Percentiles rank a stretch among this genome's conserved stretches.
These are phyloP conservation scores for Hypoxylon subgilvum DNA, from an alignment of 495 filamentous ascomycete genomes.

Conservation along the genomic window DNA sequence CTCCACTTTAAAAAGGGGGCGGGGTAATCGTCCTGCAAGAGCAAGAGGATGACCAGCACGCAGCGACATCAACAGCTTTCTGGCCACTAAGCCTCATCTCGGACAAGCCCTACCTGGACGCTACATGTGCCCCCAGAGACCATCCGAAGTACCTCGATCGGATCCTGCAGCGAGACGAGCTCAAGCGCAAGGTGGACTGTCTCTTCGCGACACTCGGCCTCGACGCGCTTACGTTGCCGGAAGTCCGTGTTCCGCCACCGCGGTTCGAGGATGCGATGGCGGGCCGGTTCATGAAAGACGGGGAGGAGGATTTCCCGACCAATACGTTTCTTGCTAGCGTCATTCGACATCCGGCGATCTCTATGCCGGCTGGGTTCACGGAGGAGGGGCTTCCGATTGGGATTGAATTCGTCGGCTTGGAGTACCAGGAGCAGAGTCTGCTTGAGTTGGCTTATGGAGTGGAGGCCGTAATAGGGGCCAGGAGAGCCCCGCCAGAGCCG, in stretches of 20 bases:
- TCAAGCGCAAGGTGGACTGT: slow-evolving; percentile 35
- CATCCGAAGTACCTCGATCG: slow-evolving; percentile 34
- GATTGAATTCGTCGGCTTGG: slow-evolving; percentile 34
- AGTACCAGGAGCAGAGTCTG: slow-evolving; percentile 36
- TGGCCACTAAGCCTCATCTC: slow-evolving; percentile 37
- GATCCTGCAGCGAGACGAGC: slow-evolving; percentile 23
- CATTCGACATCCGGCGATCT: slow-evolving; percentile 34
- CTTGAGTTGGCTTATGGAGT: slow-evolving; percentile 38
- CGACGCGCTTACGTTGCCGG: slow-evolving; percentile 38
- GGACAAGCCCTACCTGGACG: slow-evolving; percentile 24
- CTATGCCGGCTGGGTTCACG: slow-evolving; percentile 40
- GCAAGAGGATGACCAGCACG: slow-evolving; percentile 23
- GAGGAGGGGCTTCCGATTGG: slow-evolving; percentile 35
- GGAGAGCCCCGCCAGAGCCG: slow-evolving; percentile 7
- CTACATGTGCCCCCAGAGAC: slow-evolving; percentile 27
- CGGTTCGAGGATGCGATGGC: slow-evolving; percentile 28
- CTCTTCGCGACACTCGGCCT: slow-evolving; percentile 34
- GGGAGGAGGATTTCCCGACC: slow-evolving; percentile 32
- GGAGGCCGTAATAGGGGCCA: slow-evolving; percentile 16
- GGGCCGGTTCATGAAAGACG: slow-evolving; percentile 23
- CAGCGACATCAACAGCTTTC: slow-evolving; percentile 46
- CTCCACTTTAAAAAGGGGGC: too few relatives aligned
- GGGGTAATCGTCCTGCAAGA: too few relatives aligned
- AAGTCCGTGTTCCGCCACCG: slow-evolving; percentile 36
- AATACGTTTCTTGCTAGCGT: slow-evolving; percentile 39